Base-by-base conservation (phyloP, 1,284 basidiomycete species). In the Cryptococcus hybrid region DNA sequence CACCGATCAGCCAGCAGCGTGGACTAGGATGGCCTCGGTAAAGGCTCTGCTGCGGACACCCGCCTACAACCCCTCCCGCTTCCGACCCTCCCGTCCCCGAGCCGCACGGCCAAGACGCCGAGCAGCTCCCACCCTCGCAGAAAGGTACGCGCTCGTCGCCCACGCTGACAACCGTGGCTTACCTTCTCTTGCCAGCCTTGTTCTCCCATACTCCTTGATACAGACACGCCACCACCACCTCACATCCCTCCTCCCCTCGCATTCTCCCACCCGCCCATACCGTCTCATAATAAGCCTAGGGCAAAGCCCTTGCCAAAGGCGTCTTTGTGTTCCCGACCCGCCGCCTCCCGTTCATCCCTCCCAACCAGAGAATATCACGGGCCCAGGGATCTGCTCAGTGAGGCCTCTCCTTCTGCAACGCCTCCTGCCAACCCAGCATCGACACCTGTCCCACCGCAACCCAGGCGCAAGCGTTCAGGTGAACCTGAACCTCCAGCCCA, bases 231-330 rank as follows among this genome's bases (percentile, higher is more conserved):
- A 70, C 36, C 67, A 67, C 30, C 75, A 76, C 52, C 59, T 71
- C 37, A 62, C 65, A 13, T 63, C 70, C 24, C 69, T 76, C n/a
- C 59, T 76, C 8, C 75, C 1, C 70, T 67, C 47, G 64, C 73
- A 34, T 76, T 76, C 63, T 65, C 69, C 0, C 75, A 76, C 55
- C 73, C 72, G 3, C 64, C 69, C 4, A 66, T 75, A 3, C 70
- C 74, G 6, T 70, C 71, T 1, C 63, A 75, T 57, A 65, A 54
- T 47, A 64, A 63, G 50, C 74, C 71, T 18, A 62, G 74, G 24
- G 60, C 67, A 6, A 61, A 69, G 37, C 66, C 62, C 4, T 63
- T 65, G 0, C 68, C 68, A 0, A 66, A 50, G 64, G 64, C 5
- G 63, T 65, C 8, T 74, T 76, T 44, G 45, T 67, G 3, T 76